Base-by-base conservation (phyloP, 192 early-diverging fungal genomes). In the Backusella morwellensis region DNA sequence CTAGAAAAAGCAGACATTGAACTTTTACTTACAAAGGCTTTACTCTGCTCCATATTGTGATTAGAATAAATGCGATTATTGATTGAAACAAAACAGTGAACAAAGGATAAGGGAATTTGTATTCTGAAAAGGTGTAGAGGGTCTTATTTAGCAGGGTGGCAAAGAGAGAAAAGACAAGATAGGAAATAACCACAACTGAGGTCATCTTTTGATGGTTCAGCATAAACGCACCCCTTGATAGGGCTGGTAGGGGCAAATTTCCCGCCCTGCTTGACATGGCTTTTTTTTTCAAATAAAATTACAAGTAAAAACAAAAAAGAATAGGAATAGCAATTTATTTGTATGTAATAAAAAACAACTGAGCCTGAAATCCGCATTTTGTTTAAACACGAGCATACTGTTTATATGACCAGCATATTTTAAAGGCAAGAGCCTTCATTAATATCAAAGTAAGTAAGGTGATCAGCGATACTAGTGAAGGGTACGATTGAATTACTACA, bases 71-170 rank as follows among this genome's bases (percentile, higher is more conserved):
- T 0, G 89, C 87, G 3, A 90, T 86, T 35, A 88, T 23, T 17
- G 90, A 70, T 73, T 90, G 89, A 68, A 80, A 90, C 74, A 88
- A 87, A 6, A 86, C 90, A 40, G 90, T 88, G 66, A 90, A 90
- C 66, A 90, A 77, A 41, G 89, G 89, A 74, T 82, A 90, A 19
- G 89, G 87, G 70, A 90, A 90, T 67, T 84, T 84, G 80, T 79
- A 90, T 38, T 88, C 70, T 42, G 70, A 71, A 15, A 44, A 71
- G 12, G 70, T 71, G 83, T 17, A 86, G 79, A 26, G 76, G 74
- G 32, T 78, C 81, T 90, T 90, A 75, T 90, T 90, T 23, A 90
- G 68, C 40, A 90, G 88, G 34, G 88, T 87, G 5, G 90, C 87
- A 2, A 87, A 80, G 42, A 90, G 77, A 12, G 88, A 90, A 36